Evolutionary conservation across 345 rosid genomes (phyloP).

Genomic region (Clausena lansium): DNA sequence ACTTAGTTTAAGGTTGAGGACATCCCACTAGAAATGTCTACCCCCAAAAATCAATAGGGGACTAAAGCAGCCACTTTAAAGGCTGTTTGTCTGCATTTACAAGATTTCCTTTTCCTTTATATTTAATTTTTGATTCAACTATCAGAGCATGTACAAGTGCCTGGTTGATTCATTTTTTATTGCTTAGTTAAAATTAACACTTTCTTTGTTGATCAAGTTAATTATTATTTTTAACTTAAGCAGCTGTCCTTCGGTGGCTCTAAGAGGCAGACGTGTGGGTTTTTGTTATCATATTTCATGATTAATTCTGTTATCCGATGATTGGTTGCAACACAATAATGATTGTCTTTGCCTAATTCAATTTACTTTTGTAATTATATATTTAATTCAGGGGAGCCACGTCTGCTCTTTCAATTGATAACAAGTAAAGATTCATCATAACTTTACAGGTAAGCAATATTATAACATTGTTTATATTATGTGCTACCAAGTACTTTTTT

Average conservation of each 20-base stretch:
- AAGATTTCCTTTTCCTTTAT: conserved; percentile 20
- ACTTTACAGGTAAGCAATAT: conserved; percentile 15
- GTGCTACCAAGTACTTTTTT: not conserved
- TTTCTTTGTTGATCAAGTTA: not conserved
- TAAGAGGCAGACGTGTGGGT: conserved; percentile 37
- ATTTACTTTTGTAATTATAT: conserved; percentile 15
- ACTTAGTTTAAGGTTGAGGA: conserved; percentile 41
- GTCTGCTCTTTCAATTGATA: conserved; percentile 9
- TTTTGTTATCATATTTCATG: conserved; percentile 21
- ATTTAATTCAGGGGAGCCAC: conserved; percentile 5
- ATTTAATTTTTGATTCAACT: conserved; percentile 7
- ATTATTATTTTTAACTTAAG: conserved; percentile 15
- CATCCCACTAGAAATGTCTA: conserved; percentile 36
- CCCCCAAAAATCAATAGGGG: not conserved
- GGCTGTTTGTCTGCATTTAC: conserved; percentile 25
- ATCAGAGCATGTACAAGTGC: conserved; percentile 1
- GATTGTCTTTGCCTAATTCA: conserved; percentile 28
- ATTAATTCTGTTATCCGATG: conserved; percentile 32
- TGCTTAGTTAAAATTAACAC: not conserved
- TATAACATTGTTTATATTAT: not conserved
- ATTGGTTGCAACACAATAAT: conserved; percentile 27
- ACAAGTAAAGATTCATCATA: conserved; percentile 10
- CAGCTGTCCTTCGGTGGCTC: conserved; percentile 33
- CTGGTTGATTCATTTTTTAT: not conserved
- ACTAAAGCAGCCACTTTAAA: conserved; percentile 19